Percentiles rank a stretch among this genome's conserved stretches.
Evolutionary conservation across 2,329 filamentous ascomycete species (phyloP).

Genomic region (Juglanconis oblonga): DNA sequence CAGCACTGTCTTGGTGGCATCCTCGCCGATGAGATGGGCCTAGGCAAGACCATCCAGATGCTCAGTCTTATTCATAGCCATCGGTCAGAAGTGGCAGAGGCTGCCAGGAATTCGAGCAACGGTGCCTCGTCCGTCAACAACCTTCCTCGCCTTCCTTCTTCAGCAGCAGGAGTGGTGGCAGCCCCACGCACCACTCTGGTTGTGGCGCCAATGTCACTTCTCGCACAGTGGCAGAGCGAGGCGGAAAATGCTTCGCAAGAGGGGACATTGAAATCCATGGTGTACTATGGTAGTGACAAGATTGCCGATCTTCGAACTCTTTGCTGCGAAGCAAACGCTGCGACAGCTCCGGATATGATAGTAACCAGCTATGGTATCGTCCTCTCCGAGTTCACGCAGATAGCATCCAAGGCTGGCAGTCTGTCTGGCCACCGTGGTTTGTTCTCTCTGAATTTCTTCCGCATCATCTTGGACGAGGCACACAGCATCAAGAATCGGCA

Average conservation of each 20-base stretch:
- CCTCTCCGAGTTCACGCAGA: conserved; percentile 81
- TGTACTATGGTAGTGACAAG: conserved; percentile 93
- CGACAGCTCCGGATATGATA: conserved; percentile 79
- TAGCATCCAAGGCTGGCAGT: conserved; percentile 65
- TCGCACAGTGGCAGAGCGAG: conserved; percentile 97
- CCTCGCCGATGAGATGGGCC: conserved; percentile 93
- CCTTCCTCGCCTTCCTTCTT: conserved; percentile 60
- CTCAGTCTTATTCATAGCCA: conserved; percentile 88
- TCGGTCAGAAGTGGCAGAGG: conserved; percentile 52
- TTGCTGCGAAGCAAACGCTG: conserved; percentile 71
- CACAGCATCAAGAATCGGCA: conserved; percentile 88
- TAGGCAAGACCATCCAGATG: conserved; percentile 99
- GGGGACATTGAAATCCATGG: conserved; percentile 76
- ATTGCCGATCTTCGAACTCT: conserved; percentile 71
- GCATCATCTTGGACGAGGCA: conserved; percentile 91
- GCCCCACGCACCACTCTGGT: conserved; percentile 91
- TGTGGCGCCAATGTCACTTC: conserved; percentile 91
- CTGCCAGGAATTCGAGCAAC: conserved; percentile 30
- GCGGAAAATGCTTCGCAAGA: conserved; percentile 84
- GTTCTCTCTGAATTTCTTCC: conserved; percentile 92
- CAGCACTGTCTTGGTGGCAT: conserved; percentile 93
- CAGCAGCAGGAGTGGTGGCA: conserved; percentile 54
- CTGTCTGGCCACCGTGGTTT: conserved; percentile 66
- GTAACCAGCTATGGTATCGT: conserved; percentile 94
- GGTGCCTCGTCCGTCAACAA: conserved; percentile 49